These are phyloP conservation scores for Fusarium sp. DNA, from an alignment of 2,329 filamentous ascomycete genomes.

Conservation along the genomic window DNA sequence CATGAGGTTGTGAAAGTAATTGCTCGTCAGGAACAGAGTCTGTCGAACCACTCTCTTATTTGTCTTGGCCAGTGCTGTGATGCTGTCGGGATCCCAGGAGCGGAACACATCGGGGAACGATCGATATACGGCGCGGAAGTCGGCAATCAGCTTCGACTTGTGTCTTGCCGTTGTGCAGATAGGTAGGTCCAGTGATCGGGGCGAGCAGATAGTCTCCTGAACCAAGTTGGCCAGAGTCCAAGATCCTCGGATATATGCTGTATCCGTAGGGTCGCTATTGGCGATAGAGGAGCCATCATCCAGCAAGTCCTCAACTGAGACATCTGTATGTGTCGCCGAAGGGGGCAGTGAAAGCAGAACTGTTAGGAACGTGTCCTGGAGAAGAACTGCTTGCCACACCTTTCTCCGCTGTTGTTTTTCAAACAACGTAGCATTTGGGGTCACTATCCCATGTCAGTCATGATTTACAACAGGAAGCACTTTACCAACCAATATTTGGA, in stretches of 20 bases:
- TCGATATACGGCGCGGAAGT: conserved; percentile 78
- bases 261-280: conserved; percentile 71
- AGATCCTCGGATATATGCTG: conserved; percentile 77
- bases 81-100: conserved; percentile 70
- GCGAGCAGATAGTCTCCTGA: conserved; percentile 79
- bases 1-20: conserved; percentile 87
- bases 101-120: conserved; percentile 78
- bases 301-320: conserved; percentile 77
- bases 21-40: conserved; percentile 82
- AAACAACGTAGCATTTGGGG: conserved; percentile 72
- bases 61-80: conserved; percentile 65
- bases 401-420: conserved; percentile 84
- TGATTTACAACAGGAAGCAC: background rate
- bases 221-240: conserved; percentile 84
- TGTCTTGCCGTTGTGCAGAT: conserved; percentile 75
- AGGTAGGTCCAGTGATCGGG: conserved; percentile 77
- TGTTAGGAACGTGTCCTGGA: conserved; percentile 85
- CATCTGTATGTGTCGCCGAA: conserved; percentile 82
- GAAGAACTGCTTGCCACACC: conserved; percentile 82
- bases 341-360: conserved; percentile 82
- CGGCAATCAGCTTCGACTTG: conserved; percentile 75
- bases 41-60: conserved; percentile 77
- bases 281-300: conserved; percentile 70
- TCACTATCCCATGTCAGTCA: conserved; percentile 55
- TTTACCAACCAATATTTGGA: conserved; percentile 71